phyloP scores from a whole-genome alignment of 108 stramenopile species.

The Nitzschia sp. region DNA sequence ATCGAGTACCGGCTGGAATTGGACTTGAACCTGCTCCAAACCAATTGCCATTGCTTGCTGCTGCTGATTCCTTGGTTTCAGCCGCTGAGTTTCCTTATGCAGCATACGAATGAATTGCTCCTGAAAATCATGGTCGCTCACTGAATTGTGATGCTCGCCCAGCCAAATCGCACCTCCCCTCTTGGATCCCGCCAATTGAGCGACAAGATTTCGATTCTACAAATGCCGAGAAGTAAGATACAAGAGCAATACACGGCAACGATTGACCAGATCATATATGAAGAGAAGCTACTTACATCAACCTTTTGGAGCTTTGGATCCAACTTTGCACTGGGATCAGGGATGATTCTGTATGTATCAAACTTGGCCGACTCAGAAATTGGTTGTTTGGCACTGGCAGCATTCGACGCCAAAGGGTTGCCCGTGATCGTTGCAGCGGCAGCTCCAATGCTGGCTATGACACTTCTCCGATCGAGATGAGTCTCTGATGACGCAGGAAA shows the following conservation, averaged over 20 bases:
- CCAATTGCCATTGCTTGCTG: constrained; percentile 61
- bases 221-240: background rate
- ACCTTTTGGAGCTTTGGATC: constrained; percentile 40
- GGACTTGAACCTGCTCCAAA: constrained; percentile 70
- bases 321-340: constrained; percentile 32
- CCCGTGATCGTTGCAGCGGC: background rate
- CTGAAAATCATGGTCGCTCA: constrained; percentile 64
- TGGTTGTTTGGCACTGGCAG: background rate
- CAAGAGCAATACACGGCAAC: background rate
- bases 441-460: background rate
- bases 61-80: background rate
- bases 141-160: constrained; percentile 77
- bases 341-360: constrained; percentile 38
- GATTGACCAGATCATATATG: too few relatives aligned
- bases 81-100: constrained; percentile 31
- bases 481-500: background rate
- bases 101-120: constrained; percentile 46
- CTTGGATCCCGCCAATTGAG: constrained; percentile 14
- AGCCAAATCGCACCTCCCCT: constrained; percentile 51
- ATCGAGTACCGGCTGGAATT: constrained; percentile 72
- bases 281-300: background rate
- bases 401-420: background rate
- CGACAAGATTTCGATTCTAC: constrained; percentile 8
- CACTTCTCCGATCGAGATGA: background rate
- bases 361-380: constrained; percentile 8